A percentile compares a stretch with the other conserved stretches of the same genome.
Evolutionary conservation across 306 rosid genomes (phyloP).

Genomic region (Benincasa hispida): DNA sequence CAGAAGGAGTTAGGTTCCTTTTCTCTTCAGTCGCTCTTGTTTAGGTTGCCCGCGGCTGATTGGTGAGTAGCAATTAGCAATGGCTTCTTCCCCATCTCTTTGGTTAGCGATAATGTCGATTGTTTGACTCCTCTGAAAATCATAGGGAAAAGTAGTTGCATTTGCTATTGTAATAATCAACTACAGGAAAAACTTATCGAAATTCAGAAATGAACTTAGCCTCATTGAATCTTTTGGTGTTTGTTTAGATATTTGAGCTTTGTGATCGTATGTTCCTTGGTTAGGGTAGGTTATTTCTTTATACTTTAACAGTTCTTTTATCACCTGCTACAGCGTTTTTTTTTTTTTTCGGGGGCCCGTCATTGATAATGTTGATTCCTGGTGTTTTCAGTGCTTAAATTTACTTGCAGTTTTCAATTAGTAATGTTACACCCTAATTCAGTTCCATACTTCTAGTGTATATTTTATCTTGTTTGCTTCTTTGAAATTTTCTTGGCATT

Average conservation of each 20-base stretch:
- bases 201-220: neutral
- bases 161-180: neutral
- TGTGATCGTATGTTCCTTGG: neutral
- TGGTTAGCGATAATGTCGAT: neutral
- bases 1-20: conserved; percentile 49
- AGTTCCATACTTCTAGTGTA: neutral
- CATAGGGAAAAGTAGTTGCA: neutral
- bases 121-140: neutral
- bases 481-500: neutral
- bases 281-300: neutral
- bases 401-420: neutral
- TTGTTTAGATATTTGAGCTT: neutral
- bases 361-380: neutral
- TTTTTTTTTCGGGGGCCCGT: neutral
- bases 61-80: conserved; percentile 26
- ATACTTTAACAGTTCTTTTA: neutral
- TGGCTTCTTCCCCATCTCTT: neutral
- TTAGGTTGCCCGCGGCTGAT: conserved; percentile 22
- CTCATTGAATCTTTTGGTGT: neutral
- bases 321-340: neutral
- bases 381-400: neutral
- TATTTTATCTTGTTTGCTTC: neutral
- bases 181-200: neutral
- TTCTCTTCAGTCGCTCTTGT: conserved; percentile 53
- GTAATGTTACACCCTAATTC: neutral